phyloP scores from a whole-genome alignment of 345 rosid species.

The Sisymbrium altissimum region DNA sequence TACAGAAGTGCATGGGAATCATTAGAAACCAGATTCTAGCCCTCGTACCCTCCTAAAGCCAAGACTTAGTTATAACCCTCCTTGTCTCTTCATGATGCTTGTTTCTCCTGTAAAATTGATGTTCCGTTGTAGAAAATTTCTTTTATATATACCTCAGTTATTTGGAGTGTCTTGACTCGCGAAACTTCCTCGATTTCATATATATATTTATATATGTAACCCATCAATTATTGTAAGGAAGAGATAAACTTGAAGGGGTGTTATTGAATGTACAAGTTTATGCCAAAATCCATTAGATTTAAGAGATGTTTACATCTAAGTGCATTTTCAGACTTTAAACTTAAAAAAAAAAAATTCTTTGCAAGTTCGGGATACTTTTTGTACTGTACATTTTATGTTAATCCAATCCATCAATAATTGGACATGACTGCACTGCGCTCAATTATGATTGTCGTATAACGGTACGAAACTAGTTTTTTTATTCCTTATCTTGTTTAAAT shows the following conservation, averaged over 20 bases:
- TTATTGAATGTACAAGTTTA: too few species aligned
- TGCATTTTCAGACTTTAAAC: too few species aligned
- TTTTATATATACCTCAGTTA: conserved; percentile 26
- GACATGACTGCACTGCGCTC: conserved; percentile 5
- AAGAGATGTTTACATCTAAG: too few species aligned
- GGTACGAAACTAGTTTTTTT: conserved; percentile 5
- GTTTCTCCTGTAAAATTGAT: conserved; percentile 23
- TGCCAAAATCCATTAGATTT: too few species aligned
- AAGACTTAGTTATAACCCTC: conserved; percentile 5
- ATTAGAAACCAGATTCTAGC: conserved; percentile 68
- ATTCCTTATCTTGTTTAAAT: neutral
- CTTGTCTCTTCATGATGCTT: conserved; percentile 14
- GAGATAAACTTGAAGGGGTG: too few species aligned
- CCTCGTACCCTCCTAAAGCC: conserved; percentile 46
- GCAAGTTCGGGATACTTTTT: too few species aligned
- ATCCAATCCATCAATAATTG: neutral
- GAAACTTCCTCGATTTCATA: neutral
- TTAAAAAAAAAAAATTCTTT: too few species aligned
- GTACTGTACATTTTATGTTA: too few species aligned
- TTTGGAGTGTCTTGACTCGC: conserved; percentile 15
- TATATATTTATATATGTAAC: neutral
- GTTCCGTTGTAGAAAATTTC: conserved; percentile 4
- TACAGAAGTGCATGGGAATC: conserved; percentile 87
- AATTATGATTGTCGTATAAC: neutral
- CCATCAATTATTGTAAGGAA: neutral